Evolutionary conservation across 345 rosid species (phyloP), one percentile per base, ranked within the genome.

Genomic region (Salix exigua): DNA sequence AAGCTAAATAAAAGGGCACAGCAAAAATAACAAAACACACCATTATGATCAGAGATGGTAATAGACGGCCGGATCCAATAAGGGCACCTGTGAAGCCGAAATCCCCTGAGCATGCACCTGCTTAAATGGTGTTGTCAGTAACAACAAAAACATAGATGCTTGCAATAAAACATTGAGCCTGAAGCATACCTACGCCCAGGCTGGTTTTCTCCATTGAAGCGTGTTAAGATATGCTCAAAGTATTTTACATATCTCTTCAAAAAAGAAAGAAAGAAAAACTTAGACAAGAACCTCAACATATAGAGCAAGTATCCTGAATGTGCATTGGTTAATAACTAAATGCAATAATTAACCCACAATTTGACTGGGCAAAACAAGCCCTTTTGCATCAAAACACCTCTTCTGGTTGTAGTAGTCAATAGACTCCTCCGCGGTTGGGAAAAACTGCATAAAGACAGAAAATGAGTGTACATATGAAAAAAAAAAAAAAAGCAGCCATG

Each of bases 391-490:
- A 9, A 86, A 40, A 78, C 97, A 95, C 89, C 99, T 86, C 90
- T 91, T 96, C 82, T 93, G 94, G 86, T 96, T 93, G 85, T 87
- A 96, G 81, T 85, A 96, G 77, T 88, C 89, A 73, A 93, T 90
- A 69, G 94, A 87, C 79, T 92, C 97, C 85, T 92, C 97, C 1
- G 97, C 95, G 40, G 97, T 91, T n/a, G 97, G 97, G 73, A 92
- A 92, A 83, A 92, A 92, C 97, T 92, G 90, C 63, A 83, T 62
- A 80, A 12, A 68, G 50, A 81, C n/a, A 55, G 62, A 50, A 74
- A 60, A 55, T 31, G 62, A 21, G 14, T 68, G 17, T 23, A 78
- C 31, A 75, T n/a, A 38, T 10, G 37, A 37, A n/a, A n/a, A n/a
- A n/a, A n/a, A n/a, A n/a, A n/a, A n/a, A 65, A 68, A 40, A 76